Base-by-base conservation (phyloP, 805 yeast genomes). In the Lipomyces mesembrius region DNA sequence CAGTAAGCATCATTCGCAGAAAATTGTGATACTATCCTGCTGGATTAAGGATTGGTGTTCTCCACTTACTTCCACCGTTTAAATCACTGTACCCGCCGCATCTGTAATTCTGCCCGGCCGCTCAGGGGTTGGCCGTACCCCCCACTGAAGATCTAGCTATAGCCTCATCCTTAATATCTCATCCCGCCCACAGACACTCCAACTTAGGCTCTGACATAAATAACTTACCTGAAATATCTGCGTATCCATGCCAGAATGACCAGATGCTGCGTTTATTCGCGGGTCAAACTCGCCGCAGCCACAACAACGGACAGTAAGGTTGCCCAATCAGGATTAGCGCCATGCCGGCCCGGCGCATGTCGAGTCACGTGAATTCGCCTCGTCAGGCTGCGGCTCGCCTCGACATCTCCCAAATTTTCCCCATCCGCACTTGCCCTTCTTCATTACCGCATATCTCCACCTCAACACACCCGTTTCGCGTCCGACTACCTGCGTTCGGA, bases 351-450 rank as follows among this genome's bases (percentile, higher is more conserved):
- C 53, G 22, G 53, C 3, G 53, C 53, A 49, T 6, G 55, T 52
- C 29, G n/a, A 25, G 55, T 52, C 55, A 52, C 55, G 55, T 52
- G 55, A n/a, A 52, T 25, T 52, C 34, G n/a, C 55, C 55, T 52
- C 55, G 55, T 22, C 55, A 3, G n/a, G 34, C 55, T 52, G 55
- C 55, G 55, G 55, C 55, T 25, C 55, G 5, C 34, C 55, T 25
- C 34, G 55, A 22, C 6, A 22, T 25, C 55, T 25, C 55, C 55
- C 27, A 52, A 52, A 52, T 52, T n/a, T 52, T 25, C 55, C 55
- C 55, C 55, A 52, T 52, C 55, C 11, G 20, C 14, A 43, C 22
- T 12, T 43, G n/a, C 3, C 25, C 49, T 43, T 43, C 22, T 17
- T 43, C 25, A 43, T 43, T 43, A 7, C 49, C 49, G 20, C 20